These are phyloP conservation scores for Bruguiera parviflora DNA, from an alignment of 345 rosid genomes.

Conservation along the genomic window DNA sequence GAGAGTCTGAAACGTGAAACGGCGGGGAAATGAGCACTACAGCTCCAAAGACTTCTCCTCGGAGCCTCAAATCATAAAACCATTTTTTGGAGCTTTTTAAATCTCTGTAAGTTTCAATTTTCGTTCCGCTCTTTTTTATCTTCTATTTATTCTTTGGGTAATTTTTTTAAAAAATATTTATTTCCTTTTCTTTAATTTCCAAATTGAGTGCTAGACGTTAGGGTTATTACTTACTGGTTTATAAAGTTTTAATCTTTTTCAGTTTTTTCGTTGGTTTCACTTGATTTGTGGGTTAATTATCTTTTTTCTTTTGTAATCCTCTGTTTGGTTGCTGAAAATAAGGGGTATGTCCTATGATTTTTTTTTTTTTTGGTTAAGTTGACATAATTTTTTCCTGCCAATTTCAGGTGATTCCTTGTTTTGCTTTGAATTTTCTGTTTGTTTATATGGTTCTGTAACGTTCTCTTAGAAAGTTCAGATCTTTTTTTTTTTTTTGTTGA, in stretches of 20 bases:
- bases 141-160: not conserved
- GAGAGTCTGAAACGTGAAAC: too few relatives aligned
- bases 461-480: too few relatives aligned
- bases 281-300: not conserved
- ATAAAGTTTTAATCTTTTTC: slow-evolving; percentile 2
- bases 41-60: not conserved
- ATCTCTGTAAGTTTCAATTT: not conserved
- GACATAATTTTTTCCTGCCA: too few relatives aligned
- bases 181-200: not conserved
- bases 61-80: not conserved
- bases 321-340: not conserved
- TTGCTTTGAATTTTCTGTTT: too few relatives aligned
- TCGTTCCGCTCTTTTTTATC: not conserved
- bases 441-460: too few relatives aligned
- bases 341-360: too few relatives aligned
- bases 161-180: not conserved
- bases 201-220: not conserved
- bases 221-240: not conserved
- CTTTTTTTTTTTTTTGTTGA: too few relatives aligned
- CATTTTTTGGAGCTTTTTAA: not conserved
- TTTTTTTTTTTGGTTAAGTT: too few relatives aligned
- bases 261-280: not conserved
- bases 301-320: not conserved
- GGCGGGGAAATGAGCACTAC: not conserved
- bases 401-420: too few relatives aligned